Conservation (phyloP, 192 early-diverging fungal genomes). For the Podila epicladia region DNA sequence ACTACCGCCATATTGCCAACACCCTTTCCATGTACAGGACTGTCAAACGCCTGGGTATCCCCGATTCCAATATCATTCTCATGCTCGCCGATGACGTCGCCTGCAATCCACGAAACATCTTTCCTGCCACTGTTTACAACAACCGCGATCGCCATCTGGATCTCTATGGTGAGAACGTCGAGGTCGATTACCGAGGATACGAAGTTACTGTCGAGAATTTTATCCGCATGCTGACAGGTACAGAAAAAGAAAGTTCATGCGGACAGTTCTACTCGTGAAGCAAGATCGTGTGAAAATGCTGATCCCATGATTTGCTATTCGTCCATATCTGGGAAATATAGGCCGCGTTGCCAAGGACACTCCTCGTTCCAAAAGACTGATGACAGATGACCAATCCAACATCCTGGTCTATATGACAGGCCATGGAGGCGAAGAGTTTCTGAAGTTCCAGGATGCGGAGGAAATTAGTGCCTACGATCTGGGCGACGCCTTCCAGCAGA, state of each 20-base stretch:
- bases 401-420: slow-evolving; percentile 99
- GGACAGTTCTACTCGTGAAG: neutral
- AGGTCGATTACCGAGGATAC: slow-evolving; percentile 99
- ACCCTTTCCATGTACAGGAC: slow-evolving; percentile 99
- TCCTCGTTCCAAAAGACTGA: slow-evolving; percentile 91
- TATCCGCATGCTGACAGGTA: slow-evolving; percentile 92
- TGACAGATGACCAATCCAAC: slow-evolving; percentile 97
- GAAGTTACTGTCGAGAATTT: slow-evolving; percentile 99
- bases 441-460: slow-evolving; percentile 99
- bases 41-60: slow-evolving; percentile 97
- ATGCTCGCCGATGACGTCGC: slow-evolving; percentile 99
- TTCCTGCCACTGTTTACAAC: slow-evolving; percentile 94
- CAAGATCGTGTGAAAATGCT: neutral
- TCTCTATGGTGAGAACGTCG: slow-evolving; percentile 96
- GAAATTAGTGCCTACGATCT: slow-evolving; percentile 97
- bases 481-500: slow-evolving; percentile 96
- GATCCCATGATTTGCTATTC: neutral
- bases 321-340: slow-evolving; percentile 20
- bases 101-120: slow-evolving; percentile 94
- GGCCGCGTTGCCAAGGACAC: slow-evolving; percentile 87
- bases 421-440: slow-evolving; percentile 97
- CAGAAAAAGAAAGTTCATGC: neutral
- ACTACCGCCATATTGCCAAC: slow-evolving; percentile 99
- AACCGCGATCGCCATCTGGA: slow-evolving; percentile 85
- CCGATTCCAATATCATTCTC: slow-evolving; percentile 98